phyloP scores from a whole-genome alignment of 2,329 filamentous ascomycete genomes.

The Microdochium nivale region DNA sequence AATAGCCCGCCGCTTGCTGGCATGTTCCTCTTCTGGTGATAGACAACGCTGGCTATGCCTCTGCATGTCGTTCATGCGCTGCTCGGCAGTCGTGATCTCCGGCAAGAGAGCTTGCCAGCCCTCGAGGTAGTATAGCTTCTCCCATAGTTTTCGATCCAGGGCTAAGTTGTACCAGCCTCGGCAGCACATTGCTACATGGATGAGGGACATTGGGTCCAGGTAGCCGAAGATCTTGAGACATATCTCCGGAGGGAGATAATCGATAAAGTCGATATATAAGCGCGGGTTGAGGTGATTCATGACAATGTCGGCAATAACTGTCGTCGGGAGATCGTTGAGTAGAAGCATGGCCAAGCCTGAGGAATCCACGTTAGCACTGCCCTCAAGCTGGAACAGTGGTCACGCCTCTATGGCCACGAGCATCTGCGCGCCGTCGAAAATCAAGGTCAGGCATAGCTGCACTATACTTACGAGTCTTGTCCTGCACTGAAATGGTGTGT shows the following conservation, averaged over 20 bases:
- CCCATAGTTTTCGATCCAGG: slow-evolving; percentile 80
- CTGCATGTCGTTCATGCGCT: slow-evolving; percentile 39
- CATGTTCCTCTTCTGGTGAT: slow-evolving; percentile 39
- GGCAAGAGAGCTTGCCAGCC: slow-evolving; percentile 69
- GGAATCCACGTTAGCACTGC: slow-evolving; percentile 9
- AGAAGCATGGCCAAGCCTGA: slow-evolving; percentile 74
- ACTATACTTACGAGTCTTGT: slow-evolving; percentile 37
- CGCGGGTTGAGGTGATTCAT: slow-evolving; percentile 65
- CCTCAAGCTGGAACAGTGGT: not conserved
- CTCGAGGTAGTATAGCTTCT: slow-evolving; percentile 70
- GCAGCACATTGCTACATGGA: slow-evolving; percentile 72
- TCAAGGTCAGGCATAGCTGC: not conserved
- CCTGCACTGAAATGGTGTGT: slow-evolving; percentile 35
- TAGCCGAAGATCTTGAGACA: slow-evolving; percentile 84
- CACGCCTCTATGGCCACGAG: not conserved
- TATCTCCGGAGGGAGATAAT: slow-evolving; percentile 80
- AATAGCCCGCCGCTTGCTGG: slow-evolving; percentile 46
- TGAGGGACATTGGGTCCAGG: slow-evolving; percentile 70
- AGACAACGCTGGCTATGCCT: slow-evolving; percentile 31
- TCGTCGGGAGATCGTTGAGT: slow-evolving; percentile 70
- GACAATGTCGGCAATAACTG: slow-evolving; percentile 71
- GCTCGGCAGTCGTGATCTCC: slow-evolving; percentile 61
- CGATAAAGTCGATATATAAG: slow-evolving; percentile 87
- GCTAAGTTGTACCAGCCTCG: slow-evolving; percentile 75
- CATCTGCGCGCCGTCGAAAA: not conserved